These are phyloP conservation scores for Penicillium antarcticum DNA, from an alignment of 495 filamentous ascomycete genomes.

Conservation along the genomic window DNA sequence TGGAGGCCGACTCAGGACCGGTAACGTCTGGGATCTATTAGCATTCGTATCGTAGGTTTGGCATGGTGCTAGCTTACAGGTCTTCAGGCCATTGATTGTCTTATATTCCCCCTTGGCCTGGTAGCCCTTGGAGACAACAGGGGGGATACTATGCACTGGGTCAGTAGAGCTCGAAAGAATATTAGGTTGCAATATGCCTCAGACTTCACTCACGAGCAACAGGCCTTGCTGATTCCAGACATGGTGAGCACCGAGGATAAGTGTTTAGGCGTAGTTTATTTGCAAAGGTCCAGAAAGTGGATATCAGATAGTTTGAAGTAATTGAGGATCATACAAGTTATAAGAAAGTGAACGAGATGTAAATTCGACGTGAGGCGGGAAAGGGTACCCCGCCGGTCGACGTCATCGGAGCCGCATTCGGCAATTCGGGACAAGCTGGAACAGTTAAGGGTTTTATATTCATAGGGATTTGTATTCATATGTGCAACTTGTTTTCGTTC, in stretches of 20 bases:
- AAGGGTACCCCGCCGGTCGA: slow-evolving; percentile 18
- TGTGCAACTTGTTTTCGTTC: not conserved
- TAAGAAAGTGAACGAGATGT: not conserved
- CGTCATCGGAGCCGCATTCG: slow-evolving; percentile 21
- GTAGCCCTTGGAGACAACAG: slow-evolving; percentile 55
- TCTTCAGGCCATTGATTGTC: slow-evolving; percentile 58
- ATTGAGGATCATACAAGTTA: not conserved
- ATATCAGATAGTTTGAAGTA: not conserved
- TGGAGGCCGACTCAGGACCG: slow-evolving; percentile 46
- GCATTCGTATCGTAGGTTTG: not conserved
- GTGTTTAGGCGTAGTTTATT: not conserved
- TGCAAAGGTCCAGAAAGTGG: not conserved
- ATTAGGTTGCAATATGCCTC: not conserved
- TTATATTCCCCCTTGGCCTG: slow-evolving; percentile 59
- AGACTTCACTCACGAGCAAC: slow-evolving; percentile 38
- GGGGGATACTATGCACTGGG: slow-evolving; percentile 38
- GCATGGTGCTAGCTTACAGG: slow-evolving; percentile 41
- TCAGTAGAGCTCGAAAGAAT: not conserved
- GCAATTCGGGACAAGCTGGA: slow-evolving; percentile 7
- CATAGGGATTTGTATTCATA: not conserved
- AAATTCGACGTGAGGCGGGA: not conserved
- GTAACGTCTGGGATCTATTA: slow-evolving; percentile 43
- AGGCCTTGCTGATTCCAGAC: slow-evolving; percentile 48
- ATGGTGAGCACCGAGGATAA: slow-evolving; percentile 28
- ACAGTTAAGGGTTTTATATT: too few relatives aligned